Base-by-base conservation (phyloP, 2,329 filamentous ascomycete genomes). In the Lithohypha guttulata region DNA sequence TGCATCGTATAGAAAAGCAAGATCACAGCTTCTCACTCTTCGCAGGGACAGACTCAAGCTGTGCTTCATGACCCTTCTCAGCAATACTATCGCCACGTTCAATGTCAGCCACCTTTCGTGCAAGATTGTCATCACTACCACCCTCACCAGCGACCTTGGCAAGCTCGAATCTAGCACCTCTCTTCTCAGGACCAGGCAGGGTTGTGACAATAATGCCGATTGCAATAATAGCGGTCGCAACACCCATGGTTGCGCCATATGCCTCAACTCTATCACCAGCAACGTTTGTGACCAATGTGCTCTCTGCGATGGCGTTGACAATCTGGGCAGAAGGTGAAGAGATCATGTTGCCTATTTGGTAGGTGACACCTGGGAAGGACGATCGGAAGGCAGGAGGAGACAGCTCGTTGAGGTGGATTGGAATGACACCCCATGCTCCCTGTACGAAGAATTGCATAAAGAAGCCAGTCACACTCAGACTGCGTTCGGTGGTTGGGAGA, bases 321-420 rank as follows among this genome's bases (percentile, higher is more conserved):
- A 87, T 86, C 57, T 86, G 81, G 0, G 81, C 77, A 0, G 75
- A 79, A 11, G 78, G 77, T 0, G 72, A 76, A 1, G 70, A 78
- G 8, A 76, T 76, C 13, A 89, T 71, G 56, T 87, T 89, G 34
- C 83, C 83, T 2, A 87, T 70, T 60, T 89, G 80, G 60, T 86
- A 84, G 2, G 73, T 68, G 0, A 81, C 81, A 37, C 81, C 81
- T 17, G 84, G 77, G 40, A 83, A 77, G 49, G 83, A 83, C 0
- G 81, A 83, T 3, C 81, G 69, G 64, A 86, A 81, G 0, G 73
- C 72, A 1, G 77, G 79, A 0, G 82, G 82, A 0, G 75, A 79
- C 6, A 86, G 65, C 55, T 87, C 82, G 72, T 84, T 85, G 3
- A 86, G 64, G 50, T 86, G 81, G 41, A 85, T 82, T 11, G 76